These are phyloP conservation scores for Dendrostoma leiphaemia DNA, from an alignment of 2,329 filamentous ascomycete genomes.

Conservation along the genomic window DNA sequence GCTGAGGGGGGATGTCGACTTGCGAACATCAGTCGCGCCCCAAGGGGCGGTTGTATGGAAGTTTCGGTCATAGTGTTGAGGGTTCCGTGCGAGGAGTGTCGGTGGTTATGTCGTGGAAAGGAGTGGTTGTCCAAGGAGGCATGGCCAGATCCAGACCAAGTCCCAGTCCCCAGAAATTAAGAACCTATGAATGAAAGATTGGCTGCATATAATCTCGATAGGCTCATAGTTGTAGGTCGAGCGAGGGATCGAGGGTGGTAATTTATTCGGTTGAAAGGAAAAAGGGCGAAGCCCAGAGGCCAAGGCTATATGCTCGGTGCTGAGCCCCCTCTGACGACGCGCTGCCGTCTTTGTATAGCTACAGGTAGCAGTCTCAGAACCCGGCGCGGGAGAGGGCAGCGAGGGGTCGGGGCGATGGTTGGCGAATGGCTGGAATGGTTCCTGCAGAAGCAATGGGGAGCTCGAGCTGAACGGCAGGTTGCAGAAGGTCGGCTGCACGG, in stretches of 20 bases:
- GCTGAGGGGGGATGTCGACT: conserved; percentile 38
- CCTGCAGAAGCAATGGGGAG: conserved; percentile 6
- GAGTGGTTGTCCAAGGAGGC: conserved; percentile 12
- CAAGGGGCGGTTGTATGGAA: conserved; percentile 31
- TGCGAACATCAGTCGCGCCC: conserved; percentile 34
- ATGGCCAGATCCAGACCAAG: conserved; percentile 18
- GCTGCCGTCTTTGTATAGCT: neutral
- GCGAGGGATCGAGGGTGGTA: neutral
- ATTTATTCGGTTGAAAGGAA: neutral
- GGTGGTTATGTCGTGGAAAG: conserved; percentile 7
- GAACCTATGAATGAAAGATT: conserved; percentile 18
- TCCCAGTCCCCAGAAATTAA: conserved; percentile 19
- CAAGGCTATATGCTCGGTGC: neutral
- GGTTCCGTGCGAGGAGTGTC: neutral
- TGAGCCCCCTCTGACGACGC: neutral
- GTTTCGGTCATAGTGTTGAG: conserved; percentile 34
- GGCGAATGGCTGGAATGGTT: conserved; percentile 5
- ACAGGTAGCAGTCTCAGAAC: neutral
- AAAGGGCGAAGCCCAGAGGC: neutral
- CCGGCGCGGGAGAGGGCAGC: neutral
- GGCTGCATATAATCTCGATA: conserved; percentile 13
- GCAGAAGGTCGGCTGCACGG: conserved; percentile 11
- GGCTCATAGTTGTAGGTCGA: conserved; percentile 17
- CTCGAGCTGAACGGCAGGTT: conserved; percentile 6
- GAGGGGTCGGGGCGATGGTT: neutral